Base-by-base conservation (phyloP, 1,284 basidiomycete species). In the Hemileia vastatrix region DNA sequence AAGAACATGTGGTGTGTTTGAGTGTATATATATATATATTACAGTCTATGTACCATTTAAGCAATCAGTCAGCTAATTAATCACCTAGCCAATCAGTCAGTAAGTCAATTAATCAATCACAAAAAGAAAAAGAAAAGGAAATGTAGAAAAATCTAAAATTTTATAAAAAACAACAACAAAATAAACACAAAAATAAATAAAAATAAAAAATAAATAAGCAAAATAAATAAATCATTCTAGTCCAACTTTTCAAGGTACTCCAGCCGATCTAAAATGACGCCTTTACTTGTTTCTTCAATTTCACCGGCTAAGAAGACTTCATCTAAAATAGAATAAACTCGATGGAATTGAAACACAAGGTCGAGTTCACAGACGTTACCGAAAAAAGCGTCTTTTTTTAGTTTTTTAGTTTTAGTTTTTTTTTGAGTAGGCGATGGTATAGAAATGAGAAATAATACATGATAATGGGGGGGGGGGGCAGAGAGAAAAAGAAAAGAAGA, bases 241-340 rank as follows among this genome's bases (percentile, higher is more conserved):
- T 60, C 58, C 13, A 60, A 40, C 48, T 60, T 40, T 55, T 55
- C 54, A n/a, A 54, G 19, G 24, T 51, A 59, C 3, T 95, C 93
- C 56, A 98, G 77, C 62, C 93, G 83, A 47, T 86, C 83, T 36
- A 98, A 78, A 0, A 98, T 91, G 18, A 96, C 93, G 57, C 91
- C 88, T 76, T 96, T 96, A 76, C 87, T 91, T 21, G 94, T 97
- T 78, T 98, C 95, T 77, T 97, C 91, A 52, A 98, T 89, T 78
- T 97, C 94, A 11, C 95, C 95, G 1, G 94, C 94, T n/a, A 98
- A 81, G 79, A 98, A 97, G 51, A 97, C 90, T 74, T 98, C 94
- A 76, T 98, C 95, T 62, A 98, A 81, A 61, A 98, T 96, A 1
- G 95, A 90, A 71, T 96, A 96, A 6, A 94, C 91, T 87, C 92